phyloP scores from a whole-genome alignment of 768 basidiomycete species.

The Boletus speciosus region DNA sequence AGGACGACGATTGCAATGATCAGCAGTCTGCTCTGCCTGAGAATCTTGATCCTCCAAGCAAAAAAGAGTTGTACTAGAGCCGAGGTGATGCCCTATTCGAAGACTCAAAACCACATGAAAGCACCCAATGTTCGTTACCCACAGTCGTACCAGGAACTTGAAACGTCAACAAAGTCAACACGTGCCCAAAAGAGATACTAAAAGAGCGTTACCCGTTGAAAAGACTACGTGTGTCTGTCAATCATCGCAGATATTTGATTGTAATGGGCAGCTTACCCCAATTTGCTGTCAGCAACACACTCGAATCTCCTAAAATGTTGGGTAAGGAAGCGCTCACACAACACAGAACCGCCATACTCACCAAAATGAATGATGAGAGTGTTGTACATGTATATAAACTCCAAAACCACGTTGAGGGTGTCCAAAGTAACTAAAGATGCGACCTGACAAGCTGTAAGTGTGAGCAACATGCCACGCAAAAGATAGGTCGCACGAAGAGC shows the following conservation, averaged over 20 bases:
- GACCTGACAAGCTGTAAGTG: constrained; percentile 13
- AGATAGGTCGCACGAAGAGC: constrained; percentile 19
- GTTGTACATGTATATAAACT: constrained; percentile 25
- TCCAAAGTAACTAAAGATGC: constrained; percentile 19
- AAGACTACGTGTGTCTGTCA: constrained; percentile 20
- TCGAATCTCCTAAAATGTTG: constrained; percentile 12
- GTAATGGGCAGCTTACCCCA: constrained; percentile 16
- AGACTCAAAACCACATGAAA: neutral
- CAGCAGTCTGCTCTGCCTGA: constrained; percentile 11
- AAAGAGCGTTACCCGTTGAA: constrained; percentile 22
- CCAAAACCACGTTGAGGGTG: constrained; percentile 23
- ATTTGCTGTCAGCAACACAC: constrained; percentile 13
- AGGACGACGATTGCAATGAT: constrained; percentile 10
- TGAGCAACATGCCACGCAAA: neutral
- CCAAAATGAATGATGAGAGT: constrained; percentile 27
- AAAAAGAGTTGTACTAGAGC: constrained; percentile 29
- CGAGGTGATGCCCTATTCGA: constrained; percentile 23
- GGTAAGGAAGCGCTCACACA: neutral
- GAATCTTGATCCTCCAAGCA: constrained; percentile 26
- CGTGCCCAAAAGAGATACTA: neutral
- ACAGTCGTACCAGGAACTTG: constrained; percentile 26
- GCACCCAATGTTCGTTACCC: neutral
- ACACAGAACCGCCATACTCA: constrained; percentile 1
- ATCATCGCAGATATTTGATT: neutral
- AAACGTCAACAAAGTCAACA: neutral